Percentiles rank a stretch among this genome's conserved stretches.
Evolutionary conservation across 257 asterid genomes (phyloP).

Genomic region (Solanum chmielewskii): DNA sequence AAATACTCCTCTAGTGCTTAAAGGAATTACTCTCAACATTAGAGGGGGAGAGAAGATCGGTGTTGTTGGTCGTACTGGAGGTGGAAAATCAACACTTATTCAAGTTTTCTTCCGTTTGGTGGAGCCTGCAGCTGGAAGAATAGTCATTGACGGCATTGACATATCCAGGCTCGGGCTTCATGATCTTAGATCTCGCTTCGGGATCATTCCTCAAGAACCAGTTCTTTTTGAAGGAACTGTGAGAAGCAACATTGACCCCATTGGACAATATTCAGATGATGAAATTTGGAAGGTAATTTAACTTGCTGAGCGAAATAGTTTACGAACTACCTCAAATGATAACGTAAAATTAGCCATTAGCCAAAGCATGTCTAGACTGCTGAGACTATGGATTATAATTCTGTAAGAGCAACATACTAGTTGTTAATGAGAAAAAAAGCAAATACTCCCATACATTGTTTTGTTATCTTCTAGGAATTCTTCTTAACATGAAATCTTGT

Average conservation of each 20-base stretch:
- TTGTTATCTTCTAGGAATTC: neutral
- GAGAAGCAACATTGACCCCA: conserved; percentile 90
- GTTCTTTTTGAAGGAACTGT: conserved; percentile 96
- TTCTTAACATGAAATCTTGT: neutral
- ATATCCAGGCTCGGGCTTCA: conserved; percentile 72
- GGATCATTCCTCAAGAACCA: conserved; percentile 98
- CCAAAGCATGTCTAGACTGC: neutral
- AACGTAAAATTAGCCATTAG: neutral
- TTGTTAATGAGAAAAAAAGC: neutral
- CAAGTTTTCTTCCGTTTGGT: conserved; percentile 93
- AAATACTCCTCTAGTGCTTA: conserved; percentile 76
- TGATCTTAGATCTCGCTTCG: conserved; percentile 90
- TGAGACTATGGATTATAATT: neutral
- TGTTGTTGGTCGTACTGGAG: conserved; percentile 96
- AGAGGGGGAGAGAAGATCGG: conserved; percentile 91
- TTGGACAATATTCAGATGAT: conserved; percentile 69
- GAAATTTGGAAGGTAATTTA: conserved; percentile 84
- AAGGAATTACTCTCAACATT: conserved; percentile 68
- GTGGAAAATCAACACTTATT: conserved; percentile 90
- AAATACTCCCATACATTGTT: neutral
- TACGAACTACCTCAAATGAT: neutral
- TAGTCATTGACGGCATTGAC: conserved; percentile 65
- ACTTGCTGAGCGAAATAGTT: neutral
- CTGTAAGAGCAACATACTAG: neutral
- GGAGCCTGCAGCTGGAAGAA: conserved; percentile 81